Conservation (phyloP, 2,329 filamentous ascomycete genomes). For the Penicillium sp. region DNA sequence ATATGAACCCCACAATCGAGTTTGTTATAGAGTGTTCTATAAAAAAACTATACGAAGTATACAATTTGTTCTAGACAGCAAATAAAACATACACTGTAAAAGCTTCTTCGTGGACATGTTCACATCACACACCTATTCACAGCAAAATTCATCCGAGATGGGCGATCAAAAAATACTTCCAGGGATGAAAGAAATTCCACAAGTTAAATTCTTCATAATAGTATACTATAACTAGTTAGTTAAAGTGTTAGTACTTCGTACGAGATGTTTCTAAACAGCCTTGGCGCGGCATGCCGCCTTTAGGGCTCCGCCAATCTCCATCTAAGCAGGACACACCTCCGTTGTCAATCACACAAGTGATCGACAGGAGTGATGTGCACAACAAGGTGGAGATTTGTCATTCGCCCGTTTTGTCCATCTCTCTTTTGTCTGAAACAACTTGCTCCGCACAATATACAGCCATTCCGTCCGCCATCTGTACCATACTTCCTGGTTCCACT, state of each 20-base stretch:
- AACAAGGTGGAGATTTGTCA: neutral
- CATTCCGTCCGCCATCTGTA: neutral
- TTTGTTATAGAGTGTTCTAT: neutral
- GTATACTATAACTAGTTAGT: no score
- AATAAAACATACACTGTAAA: neutral
- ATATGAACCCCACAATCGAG: neutral
- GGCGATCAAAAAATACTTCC: neutral
- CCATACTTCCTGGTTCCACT: neutral
- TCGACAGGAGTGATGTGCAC: slow-evolving; percentile 4
- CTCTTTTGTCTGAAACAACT: neutral
- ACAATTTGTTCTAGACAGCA: neutral
- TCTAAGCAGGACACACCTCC: neutral
- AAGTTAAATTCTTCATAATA: neutral
- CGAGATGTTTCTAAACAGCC: neutral
- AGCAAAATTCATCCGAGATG: neutral
- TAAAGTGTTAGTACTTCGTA: neutral
- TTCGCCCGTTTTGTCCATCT: neutral
- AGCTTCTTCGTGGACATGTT: neutral
- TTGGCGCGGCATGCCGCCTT: neutral
- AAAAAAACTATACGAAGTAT: neutral
- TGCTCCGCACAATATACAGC: neutral
- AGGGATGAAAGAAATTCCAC: neutral
- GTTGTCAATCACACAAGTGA: neutral
- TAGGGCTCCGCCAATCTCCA: neutral
- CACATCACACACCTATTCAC: neutral